Base-by-base conservation (phyloP, 192 early-diverging fungal genomes). In the Linnemannia zychae region DNA sequence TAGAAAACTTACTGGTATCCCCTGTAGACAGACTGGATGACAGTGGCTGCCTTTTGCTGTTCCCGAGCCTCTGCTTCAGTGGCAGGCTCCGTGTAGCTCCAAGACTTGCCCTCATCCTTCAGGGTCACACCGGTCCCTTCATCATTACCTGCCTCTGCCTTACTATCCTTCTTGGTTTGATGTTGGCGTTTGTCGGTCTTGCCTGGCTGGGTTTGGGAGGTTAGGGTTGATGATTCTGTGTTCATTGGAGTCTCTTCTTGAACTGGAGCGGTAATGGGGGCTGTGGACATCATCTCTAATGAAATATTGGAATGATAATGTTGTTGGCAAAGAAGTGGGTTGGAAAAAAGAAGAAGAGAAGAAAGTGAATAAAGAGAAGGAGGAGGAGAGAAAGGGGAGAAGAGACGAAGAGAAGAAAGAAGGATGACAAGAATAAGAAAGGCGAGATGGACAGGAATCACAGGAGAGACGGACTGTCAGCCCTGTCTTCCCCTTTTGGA, bases 11-110 rank as follows among this genome's bases (percentile, higher is more conserved):
- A 84, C 82, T 79, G 82, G 73, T 79, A 75, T 71, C 77, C 82
- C 34, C 82, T 72, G 72, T 72, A 84, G 3, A 37, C 72, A 11
- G 82, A 84, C 47, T 84, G 82, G 28, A 84, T 84, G 33, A 69
- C 13, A 7, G 74, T 79, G 9, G 82, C 82, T 16, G 82, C 82
- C 31, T 18, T 40, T 33, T 77, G 46, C 4, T 75, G 71, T 33
- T 77, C 37, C 40, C 9, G 53, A 5, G 63, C 74, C 31, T 67
- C 44, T 48, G 70, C 76, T 6, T 67, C 49, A n/a, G 73, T 38
- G 28, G 0, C 9, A 7, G 28, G 28, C 57, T 63, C 28, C 28
- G 57, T 22, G 28, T 15, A 63, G 9, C 24, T 28, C 24, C 11
- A 31, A 4, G 28, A 13, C 28, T 31, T 63, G 1, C 28, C 31